Base-by-base conservation (phyloP, 177 flowering plant genomes). In the Vitis hybrid region DNA sequence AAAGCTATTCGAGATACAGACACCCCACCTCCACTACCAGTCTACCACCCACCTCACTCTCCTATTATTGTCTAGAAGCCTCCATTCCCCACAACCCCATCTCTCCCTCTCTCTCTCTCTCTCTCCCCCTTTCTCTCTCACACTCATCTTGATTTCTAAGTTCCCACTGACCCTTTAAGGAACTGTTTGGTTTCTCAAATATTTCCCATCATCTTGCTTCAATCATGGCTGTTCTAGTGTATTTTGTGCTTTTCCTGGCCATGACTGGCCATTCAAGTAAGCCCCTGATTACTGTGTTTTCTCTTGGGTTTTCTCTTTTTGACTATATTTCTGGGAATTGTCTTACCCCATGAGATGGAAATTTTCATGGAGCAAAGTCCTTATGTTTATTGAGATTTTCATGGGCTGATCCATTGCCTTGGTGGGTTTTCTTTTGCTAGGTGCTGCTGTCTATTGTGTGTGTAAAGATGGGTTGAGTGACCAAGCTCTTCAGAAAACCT, bases 381-480 rank as follows among this genome's bases (percentile, higher is more conserved):
- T 57, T 18, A 57, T 57, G 19, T 57, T 57, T 57, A 13, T 11
- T 10, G 20, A 5, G 12, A 17, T 28, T 11, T 28, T 22, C 13
- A 14, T 28, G 13, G 12, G 62, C 12, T 17, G 14, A 18, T 15
- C 38, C 17, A 18, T 22, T 66, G 38, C 17, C 53, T 10, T 72
- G 47, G 18, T 65, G 51, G 28, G 66, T 12, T 63, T n/a, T 24
- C 49, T 65, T 8, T 24, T n/a, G 17, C 11, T 62, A 87, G 95
- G 77, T 79, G 94, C 89, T 22, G 70, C 67, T 57, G 47, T 38
- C 8, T 90, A 85, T 58, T 92, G 97, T 57, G 15, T 86, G 0
- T 90, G 95, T 54, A 90, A 81, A 67, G 80, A 73, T 65, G 94
- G 88, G 51, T 4, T 78, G 61, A 57, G 84, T 62, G 85, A 86